Evolutionary conservation across 352 stramenopile genomes (phyloP), one percentile per base, ranked within the genome.

Genomic region (Blastocystis sp.): DNA sequence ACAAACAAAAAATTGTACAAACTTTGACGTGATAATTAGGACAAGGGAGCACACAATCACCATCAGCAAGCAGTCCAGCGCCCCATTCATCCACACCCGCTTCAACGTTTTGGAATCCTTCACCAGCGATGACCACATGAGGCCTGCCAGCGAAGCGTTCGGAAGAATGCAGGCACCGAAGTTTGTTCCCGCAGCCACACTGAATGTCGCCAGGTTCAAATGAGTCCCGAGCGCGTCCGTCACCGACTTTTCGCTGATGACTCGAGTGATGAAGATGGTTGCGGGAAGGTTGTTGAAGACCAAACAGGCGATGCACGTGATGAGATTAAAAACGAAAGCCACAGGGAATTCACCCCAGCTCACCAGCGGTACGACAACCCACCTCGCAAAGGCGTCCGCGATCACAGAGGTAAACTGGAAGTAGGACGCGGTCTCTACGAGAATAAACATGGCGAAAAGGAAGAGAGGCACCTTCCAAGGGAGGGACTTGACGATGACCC

Each of bases 391-490:
- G 8, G 53, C 68, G 39, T 76, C 23, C 9, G 76, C 76, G 29
- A 87, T 77, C 29, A 45, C 13, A 18, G 39, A 37, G 0, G 63
- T 87, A 45, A 87, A 76, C 18, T 76, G 41, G 34, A 76, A 87
- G 41, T 87, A 87, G 20, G 34, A 61, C 6, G 59, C 76, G 13
- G 29, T 55, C 20, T 87, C 76, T 5, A 87, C 76, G 7, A 87
- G 63, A 62, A 87, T 87, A 61, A 87, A 87, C 76, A 87, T 87
- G 23, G 76, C 56, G 23, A 87, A n/a, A 13, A 87, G 63, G 59
- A 87, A 87, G 15, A 87, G 76, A 6, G 76, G 76, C 5, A 87
- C 76, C 50, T 87, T 87, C 76, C 76, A 87, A 8, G 76, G 76
- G 3, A 87, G 26, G 1, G 59, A 37, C 11, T 59, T 77, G 45